Base-by-base conservation (phyloP, 768 basidiomycete genomes). In the Suillus paluster region DNA sequence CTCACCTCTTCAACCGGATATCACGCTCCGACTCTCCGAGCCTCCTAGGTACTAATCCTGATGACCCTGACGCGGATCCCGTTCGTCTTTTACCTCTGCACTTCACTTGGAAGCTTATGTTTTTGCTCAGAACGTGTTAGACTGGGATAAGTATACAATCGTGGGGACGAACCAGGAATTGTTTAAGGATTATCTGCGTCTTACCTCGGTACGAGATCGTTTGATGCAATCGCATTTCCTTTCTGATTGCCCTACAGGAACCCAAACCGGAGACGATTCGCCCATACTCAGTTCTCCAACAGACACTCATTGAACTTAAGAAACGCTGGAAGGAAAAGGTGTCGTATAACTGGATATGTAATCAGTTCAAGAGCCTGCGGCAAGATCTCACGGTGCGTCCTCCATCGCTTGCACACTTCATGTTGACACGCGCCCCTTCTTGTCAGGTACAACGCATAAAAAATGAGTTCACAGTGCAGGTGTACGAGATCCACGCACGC, bases 401-500 rank as follows among this genome's bases (percentile, higher is more conserved):
- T 61, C 50, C 60, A 55, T 33, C 48, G 59, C 59, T 44, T 64
- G 63, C 57, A 38, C 21, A 39, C 60, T 54, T 57, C 66, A 62
- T 62, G 59, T 36, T 59, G 27, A 44, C 44, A 62, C 57, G 15
- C 52, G 49, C 61, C 57, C 67, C 30, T n/a, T 50, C 42, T 59
- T 39, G 48, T 25, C 49, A 99, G 97, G 97, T 99, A 25, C 97
- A 99, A 79, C 90, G 97, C 36, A 97, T 99, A 67, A 98, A 97
- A 80, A 99, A 97, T 68, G 94, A 97, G 59, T 97, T 99, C 70
- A 98, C 97, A 8, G 95, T 97, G 30, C 85, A 90, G 74, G 97
- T 97, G 12, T 99, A 99, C 72, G 97, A 99, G 74, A 97, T 97
- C 42, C 97, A 99, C 78, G 97, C 94, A 27, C 88, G 97, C 38